phyloP scores from a whole-genome alignment of 163 green algal species.

The Volvox carteri region DNA sequence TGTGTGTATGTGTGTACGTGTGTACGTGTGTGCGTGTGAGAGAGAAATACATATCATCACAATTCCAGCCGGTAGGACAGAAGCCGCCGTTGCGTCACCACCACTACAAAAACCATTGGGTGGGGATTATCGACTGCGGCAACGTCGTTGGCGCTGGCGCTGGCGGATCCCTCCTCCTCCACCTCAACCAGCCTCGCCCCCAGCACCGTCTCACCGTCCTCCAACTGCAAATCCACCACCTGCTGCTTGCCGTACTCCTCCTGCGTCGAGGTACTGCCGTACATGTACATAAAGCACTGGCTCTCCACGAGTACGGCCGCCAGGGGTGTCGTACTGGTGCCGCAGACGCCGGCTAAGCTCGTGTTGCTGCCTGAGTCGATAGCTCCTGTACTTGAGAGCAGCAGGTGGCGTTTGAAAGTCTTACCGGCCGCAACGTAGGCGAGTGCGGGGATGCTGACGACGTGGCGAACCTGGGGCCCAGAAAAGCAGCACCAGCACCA shows the following conservation, averaged over 20 bases:
- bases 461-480: conserved; percentile 25
- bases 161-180: neutral
- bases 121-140: neutral
- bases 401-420: conserved; percentile 67
- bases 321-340: conserved; percentile 14
- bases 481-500: neutral
- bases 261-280: conserved; percentile 36
- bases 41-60: no score
- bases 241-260: conserved; percentile 64
- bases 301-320: conserved; percentile 69
- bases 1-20: no score
- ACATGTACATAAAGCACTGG: conserved; percentile 67
- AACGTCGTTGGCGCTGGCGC: neutral
- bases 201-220: conserved; percentile 57
- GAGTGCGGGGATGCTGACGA: conserved; percentile 61
- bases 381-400: conserved; percentile 34
- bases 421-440: conserved; percentile 71
- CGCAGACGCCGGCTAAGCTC: neutral
- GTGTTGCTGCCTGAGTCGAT: no score
- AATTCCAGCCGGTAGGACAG: conserved; percentile 48
- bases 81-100: conserved; percentile 57
- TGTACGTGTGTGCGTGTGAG: no score
- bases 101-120: no score
- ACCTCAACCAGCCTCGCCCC: conserved; percentile 62
- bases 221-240: conserved; percentile 68